Evolutionary conservation across 1,284 basidiomycete genomes (phyloP), one percentile per base, ranked within the genome.

Genomic region (Cystobasidium pallidum): DNA sequence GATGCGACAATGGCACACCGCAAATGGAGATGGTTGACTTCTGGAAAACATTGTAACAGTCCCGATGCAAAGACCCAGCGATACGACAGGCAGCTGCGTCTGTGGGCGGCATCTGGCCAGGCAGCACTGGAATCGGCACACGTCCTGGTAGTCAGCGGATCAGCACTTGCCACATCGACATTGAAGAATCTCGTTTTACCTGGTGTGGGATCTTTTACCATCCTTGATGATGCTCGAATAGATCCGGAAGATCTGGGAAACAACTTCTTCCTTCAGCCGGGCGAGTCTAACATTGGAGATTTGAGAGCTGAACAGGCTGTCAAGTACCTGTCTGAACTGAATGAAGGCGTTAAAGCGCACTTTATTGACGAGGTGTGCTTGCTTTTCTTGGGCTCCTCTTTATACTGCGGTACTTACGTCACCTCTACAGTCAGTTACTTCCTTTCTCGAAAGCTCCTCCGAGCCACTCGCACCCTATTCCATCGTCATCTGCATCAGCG

Each of bases 121-220:
- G 84, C 85, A n/a, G 92, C 92, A 0, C 88, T 99, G 64, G 94
- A 99, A 81, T 85, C 87, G 2, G 86, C 92, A 8, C 86, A 89
- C 66, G 85, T 97, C 58, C 86, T 98, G 28, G 87, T 96, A 75
- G 81, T 96, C 62, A 90, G 89, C 34, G 88, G 85, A 6, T 88
- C 88, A 49, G 90, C 91, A 0, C 90, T 92, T 0, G 88, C 90
- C 0, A 90, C 91, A 34, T 89, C 91, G 70, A 87, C 92, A 74
- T 85, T 97, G 76, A 97, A 98, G 85, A 97, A 97, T 80, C 88
- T 98, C 74, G 92, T 97, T 36, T 87, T 98, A 11, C 94, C 95
- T 2, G 95, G 95, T 21, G 88, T 97, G 74, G 91, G 94, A 24
- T 86, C 90, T 79, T 95, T 97, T 80, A 92, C 92, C 52, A 86